Evolutionary conservation across 1,139 yeast species (phyloP), one percentile per base, ranked within the genome.

Genomic region (Eremothecium cymbalariae): DNA sequence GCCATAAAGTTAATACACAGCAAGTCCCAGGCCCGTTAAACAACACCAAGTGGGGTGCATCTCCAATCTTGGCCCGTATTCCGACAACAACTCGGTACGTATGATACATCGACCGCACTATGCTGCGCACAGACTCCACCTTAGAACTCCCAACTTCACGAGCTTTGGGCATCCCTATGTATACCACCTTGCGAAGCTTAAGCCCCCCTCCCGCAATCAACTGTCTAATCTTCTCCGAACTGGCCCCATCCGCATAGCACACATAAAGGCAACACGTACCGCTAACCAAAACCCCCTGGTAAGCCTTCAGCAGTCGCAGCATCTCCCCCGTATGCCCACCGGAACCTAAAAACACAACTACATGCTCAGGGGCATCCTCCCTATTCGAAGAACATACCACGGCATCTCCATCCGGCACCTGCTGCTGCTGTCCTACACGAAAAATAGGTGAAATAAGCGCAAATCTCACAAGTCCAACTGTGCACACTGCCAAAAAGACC

Each of bases 291-390:
- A 60, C 29, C 1, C 40, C 36, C 25, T 64, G 61, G 29, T 67
- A 58, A 6, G 65, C 62, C 4, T 62, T 54, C 11, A 84, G 54
- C 18, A 90, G 63, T 25, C 90, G 64, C 18, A 86, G 55, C 94
- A 90, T 84, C 55, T 90, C 97, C 1, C 96, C 97, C 0, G 97
- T 88, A 53, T 90, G 98, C 1, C 97, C 98, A 0, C 86, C 98
- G 2, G 93, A 81, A 0, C 94, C 94, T 4, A 83, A 56, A 9
- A 81, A 64, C 1, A 80, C 62, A 70, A 79, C 13, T 15, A 25
- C 15, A n/a, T 14, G 13, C n/a, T n/a, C n/a, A n/a, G n/a, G n/a
- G n/a, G n/a, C n/a, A n/a, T n/a, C n/a, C n/a, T n/a, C n/a, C n/a
- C n/a, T n/a, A n/a, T n/a, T n/a, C n/a, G n/a, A n/a, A n/a, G n/a